Evolutionary conservation across 2,329 filamentous ascomycete species (phyloP).

Genomic region (Fusarium longipes): DNA sequence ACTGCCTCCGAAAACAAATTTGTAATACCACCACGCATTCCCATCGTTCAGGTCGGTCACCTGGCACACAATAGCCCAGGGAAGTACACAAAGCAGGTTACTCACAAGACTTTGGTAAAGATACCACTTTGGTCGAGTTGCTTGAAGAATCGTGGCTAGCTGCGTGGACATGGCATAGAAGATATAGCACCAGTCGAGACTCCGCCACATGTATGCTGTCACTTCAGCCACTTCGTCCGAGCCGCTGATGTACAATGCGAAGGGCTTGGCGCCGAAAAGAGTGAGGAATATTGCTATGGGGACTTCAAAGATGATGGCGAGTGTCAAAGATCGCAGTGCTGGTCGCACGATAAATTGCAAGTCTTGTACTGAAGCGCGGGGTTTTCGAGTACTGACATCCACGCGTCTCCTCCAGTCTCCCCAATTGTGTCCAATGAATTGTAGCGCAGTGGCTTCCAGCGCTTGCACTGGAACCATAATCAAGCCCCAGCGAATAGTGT

Average conservation of each 20-base stretch:
- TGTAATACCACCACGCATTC: conserved; percentile 75
- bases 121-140: conserved; percentile 74
- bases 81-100: conserved; percentile 75
- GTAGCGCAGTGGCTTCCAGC: conserved; percentile 71
- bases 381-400: conserved; percentile 36
- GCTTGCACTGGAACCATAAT: conserved; percentile 79
- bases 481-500: conserved; percentile 78
- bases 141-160: conserved; percentile 71
- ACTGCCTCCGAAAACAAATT: conserved; percentile 74
- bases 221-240: conserved; percentile 68
- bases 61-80: conserved; percentile 74
- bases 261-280: conserved; percentile 66
- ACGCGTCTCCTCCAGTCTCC: conserved; percentile 58
- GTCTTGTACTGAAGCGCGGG: conserved; percentile 24
- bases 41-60: conserved; percentile 58
- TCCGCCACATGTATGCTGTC: conserved; percentile 73
- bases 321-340: conserved; percentile 62
- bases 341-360: conserved; percentile 59
- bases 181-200: conserved; percentile 74
- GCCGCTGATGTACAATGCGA: conserved; percentile 71
- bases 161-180: conserved; percentile 75
- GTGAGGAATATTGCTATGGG: conserved; percentile 72
- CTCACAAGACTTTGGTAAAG: conserved; percentile 73
- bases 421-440: conserved; percentile 76
- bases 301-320: conserved; percentile 70